These are phyloP conservation scores for Epichloe sp. DNA, from an alignment of 2,329 filamentous ascomycete species.

Conservation along the genomic window DNA sequence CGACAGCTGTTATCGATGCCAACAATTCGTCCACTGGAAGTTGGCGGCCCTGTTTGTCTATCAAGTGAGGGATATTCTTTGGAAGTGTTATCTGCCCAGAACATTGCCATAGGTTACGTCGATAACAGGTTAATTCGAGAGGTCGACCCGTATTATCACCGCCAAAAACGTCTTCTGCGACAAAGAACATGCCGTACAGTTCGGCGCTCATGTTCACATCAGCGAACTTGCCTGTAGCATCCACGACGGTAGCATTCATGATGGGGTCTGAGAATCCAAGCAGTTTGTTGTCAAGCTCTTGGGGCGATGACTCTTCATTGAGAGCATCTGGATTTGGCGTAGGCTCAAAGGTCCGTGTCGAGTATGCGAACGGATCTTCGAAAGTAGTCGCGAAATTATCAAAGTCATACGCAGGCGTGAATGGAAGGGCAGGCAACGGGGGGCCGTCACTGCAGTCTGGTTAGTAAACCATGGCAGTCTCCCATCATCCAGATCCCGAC, in stretches of 20 bases:
- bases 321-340: conserved; percentile 30
- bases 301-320: conserved; percentile 35
- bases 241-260: conserved; percentile 48
- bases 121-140: conserved; percentile 84
- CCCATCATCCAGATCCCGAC: not conserved
- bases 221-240: conserved; percentile 49
- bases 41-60: conserved; percentile 63
- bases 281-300: conserved; percentile 54
- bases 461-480: not conserved
- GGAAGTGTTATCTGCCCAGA: conserved; percentile 76
- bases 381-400: conserved; percentile 48
- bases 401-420: conserved; percentile 48
- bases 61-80: conserved; percentile 53
- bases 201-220: conserved; percentile 60
- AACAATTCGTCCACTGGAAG: conserved; percentile 67
- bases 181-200: conserved; percentile 79
- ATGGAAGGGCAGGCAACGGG: conserved; percentile 29
- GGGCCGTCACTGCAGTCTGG: conserved; percentile 17
- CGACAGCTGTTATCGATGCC: conserved; percentile 70
- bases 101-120: conserved; percentile 89
- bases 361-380: conserved; percentile 52
- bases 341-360: conserved; percentile 33
- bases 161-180: conserved; percentile 69
- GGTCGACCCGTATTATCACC: conserved; percentile 43
- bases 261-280: conserved; percentile 58